These are phyloP conservation scores for Corylus heterophylla DNA, from an alignment of 306 rosid species.

Conservation along the genomic window DNA sequence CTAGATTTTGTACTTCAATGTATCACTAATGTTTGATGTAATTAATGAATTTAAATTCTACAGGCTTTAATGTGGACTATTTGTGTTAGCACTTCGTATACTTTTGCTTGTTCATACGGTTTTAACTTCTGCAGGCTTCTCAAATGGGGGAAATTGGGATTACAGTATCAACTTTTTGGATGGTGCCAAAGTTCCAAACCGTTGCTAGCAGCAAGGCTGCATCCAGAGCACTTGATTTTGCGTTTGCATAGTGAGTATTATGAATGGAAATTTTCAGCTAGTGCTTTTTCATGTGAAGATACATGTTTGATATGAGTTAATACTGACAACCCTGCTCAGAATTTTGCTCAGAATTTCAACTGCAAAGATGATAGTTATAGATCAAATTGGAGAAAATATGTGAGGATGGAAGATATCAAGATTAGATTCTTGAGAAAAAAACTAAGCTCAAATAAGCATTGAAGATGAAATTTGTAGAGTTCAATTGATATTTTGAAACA, in stretches of 20 bases:
- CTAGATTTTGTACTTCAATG: too few relatives aligned
- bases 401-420: too few relatives aligned
- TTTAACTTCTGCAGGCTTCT: slow-evolving; percentile 20
- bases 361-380: too few relatives aligned
- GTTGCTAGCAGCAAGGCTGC: slow-evolving; percentile 37
- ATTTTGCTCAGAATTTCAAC: too few relatives aligned
- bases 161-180: slow-evolving; percentile 39
- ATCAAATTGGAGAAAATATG: too few relatives aligned
- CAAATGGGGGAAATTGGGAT: slow-evolving; percentile 50
- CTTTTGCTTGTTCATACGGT: too few relatives aligned
- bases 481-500: background rate
- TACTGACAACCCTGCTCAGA: too few relatives aligned
- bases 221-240: slow-evolving; percentile 39
- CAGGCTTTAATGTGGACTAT: too few relatives aligned
- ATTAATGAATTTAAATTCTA: too few relatives aligned
- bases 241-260: slow-evolving; percentile 43
- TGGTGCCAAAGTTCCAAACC: slow-evolving; percentile 26
- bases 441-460: background rate
- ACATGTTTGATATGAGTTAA: background rate
- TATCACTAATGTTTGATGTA: too few relatives aligned
- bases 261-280: background rate
- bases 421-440: background rate
- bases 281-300: background rate
- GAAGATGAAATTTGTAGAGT: background rate
- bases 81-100: too few relatives aligned